Evolutionary conservation across 495 filamentous ascomycete species (phyloP).

Genomic region (Filosporella fistucella): DNA sequence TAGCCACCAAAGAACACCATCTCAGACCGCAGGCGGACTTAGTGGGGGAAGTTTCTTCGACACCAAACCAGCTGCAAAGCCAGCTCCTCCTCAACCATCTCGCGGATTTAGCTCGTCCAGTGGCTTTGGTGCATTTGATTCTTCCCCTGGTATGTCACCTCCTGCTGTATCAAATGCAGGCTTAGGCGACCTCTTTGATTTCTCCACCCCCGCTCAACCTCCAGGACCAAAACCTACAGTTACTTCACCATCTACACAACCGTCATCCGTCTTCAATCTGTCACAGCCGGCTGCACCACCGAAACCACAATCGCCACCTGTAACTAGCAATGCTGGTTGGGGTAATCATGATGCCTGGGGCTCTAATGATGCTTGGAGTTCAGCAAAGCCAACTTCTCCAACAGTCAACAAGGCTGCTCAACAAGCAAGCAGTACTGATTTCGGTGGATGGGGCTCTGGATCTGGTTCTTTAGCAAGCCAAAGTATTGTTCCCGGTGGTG

Average conservation of each 20-base stretch:
- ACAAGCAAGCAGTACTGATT: constrained; percentile 32
- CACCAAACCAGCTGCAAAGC: constrained; percentile 53
- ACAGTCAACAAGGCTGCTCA: constrained; percentile 30
- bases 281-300: constrained; percentile 49
- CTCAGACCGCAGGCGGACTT: constrained; percentile 37
- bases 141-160: constrained; percentile 22
- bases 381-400: constrained; percentile 29
- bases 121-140: constrained; percentile 27
- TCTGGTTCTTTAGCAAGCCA: constrained; percentile 37
- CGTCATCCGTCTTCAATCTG: constrained; percentile 74
- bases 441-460: constrained; percentile 51
- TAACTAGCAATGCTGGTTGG: constrained; percentile 18
- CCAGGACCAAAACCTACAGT: constrained; percentile 39
- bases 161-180: constrained; percentile 15
- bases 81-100: constrained; percentile 36
- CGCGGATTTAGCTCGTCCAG: constrained; percentile 35
- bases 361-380: constrained; percentile 52
- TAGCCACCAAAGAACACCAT: constrained; percentile 32
- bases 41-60: constrained; percentile 80
- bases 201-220: constrained; percentile 53
- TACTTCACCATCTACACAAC: constrained; percentile 33
- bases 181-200: constrained; percentile 75
- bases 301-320: constrained; percentile 29
- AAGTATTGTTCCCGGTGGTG: constrained; percentile 48
- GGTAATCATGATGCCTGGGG: constrained; percentile 46